phyloP scores from a whole-genome alignment of 2,329 filamentous ascomycete species.

The Ramularia endophylla region DNA sequence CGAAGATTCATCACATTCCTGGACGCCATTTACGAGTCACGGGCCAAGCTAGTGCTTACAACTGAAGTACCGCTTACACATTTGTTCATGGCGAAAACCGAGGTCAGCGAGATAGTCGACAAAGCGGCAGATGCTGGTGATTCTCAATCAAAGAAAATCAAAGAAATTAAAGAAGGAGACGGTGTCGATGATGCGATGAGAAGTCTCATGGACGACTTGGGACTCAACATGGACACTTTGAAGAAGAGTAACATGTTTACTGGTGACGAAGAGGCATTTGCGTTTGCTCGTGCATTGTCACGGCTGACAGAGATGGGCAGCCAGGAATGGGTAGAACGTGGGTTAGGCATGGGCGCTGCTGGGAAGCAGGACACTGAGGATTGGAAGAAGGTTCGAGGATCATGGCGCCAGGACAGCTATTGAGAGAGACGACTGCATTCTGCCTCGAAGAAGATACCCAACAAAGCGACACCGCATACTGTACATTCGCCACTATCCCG shows the following conservation, averaged over 20 bases:
- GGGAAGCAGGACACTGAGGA: conserved; percentile 60
- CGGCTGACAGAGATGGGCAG: conserved; percentile 89
- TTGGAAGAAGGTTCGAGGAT: conserved; percentile 60
- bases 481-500: neutral
- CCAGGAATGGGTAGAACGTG: conserved; percentile 83
- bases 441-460: no score
- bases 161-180: conserved; percentile 32
- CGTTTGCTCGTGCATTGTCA: conserved; percentile 83
- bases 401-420: conserved; percentile 59
- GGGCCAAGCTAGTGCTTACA: conserved; percentile 93
- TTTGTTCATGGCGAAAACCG: conserved; percentile 56
- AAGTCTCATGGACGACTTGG: conserved; percentile 79
- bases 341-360: conserved; percentile 57
- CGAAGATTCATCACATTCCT: conserved; percentile 72
- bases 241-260: conserved; percentile 84
- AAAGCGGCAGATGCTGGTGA: conserved; percentile 25
- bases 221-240: conserved; percentile 74
- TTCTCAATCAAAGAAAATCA: conserved; percentile 16
- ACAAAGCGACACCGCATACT: no score
- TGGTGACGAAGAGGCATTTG: conserved; percentile 94
- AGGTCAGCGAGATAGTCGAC: conserved; percentile 43
- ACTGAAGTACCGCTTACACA: conserved; percentile 78
- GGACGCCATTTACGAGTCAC: conserved; percentile 86
- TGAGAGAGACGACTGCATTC: conserved; percentile 3
- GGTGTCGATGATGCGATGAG: conserved; percentile 64